Conservation (phyloP, 306 rosid species). For the Oxytropis ochrocephala region DNA sequence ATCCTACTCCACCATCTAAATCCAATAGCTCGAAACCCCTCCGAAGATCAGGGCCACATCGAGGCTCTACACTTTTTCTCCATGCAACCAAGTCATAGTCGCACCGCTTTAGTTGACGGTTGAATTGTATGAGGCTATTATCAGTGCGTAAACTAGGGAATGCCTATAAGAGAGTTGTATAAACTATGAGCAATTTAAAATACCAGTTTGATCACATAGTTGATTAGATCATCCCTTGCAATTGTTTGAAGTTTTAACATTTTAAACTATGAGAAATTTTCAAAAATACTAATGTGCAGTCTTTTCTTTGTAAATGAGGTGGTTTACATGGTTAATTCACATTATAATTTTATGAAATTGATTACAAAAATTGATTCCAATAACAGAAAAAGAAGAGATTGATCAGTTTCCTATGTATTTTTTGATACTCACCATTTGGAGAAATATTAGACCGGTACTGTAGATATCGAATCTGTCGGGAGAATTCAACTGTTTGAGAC, state of each 20-base stretch:
- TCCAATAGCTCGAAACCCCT: conserved; percentile 84
- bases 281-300: conserved; percentile 1
- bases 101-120: conserved; percentile 82
- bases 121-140: conserved; percentile 78
- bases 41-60: conserved; percentile 61
- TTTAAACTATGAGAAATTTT: too few species aligned
- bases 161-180: conserved; percentile 44
- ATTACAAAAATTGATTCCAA: neutral
- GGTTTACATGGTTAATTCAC: neutral
- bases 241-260: neutral
- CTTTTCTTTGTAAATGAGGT: conserved; percentile 1
- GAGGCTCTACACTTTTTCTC: conserved; percentile 62
- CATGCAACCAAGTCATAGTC: conserved; percentile 86
- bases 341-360: neutral
- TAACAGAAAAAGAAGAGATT: conserved; percentile 9
- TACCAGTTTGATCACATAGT: conserved; percentile 11
- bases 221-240: conserved; percentile 1
- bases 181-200: conserved; percentile 5
- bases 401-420: conserved; percentile 7
- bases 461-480: conserved; percentile 94
- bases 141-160: conserved; percentile 68
- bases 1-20: conserved; percentile 87
- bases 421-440: conserved; percentile 76
- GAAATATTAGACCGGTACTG: conserved; percentile 87
- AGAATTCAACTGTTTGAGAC: conserved; percentile 68